Evolutionary conservation across 1,139 yeast species (phyloP).

Genomic region (Spathaspora jeffriesii): DNA sequence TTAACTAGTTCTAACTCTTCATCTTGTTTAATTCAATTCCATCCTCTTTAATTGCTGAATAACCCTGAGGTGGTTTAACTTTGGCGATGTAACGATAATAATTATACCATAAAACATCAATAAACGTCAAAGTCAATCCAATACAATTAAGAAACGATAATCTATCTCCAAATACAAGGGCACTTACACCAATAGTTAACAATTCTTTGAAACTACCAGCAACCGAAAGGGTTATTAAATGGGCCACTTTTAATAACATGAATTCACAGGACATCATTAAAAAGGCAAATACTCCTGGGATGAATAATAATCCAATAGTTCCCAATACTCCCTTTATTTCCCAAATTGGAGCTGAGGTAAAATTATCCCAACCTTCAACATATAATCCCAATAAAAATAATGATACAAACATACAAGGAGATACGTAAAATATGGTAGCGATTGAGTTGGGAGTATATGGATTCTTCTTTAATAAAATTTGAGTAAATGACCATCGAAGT

Average conservation of each 20-base stretch:
- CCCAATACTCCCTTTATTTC: slow-evolving; percentile 47
- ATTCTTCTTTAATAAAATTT: slow-evolving; percentile 63
- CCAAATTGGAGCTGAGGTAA: slow-evolving; percentile 65
- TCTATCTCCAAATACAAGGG: slow-evolving; percentile 72
- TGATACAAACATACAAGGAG: slow-evolving; percentile 78
- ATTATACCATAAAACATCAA: slow-evolving; percentile 84
- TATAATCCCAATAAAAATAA: slow-evolving; percentile 61
- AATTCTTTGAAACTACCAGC: slow-evolving; percentile 95
- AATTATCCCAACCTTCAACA: slow-evolving; percentile 64
- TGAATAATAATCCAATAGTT: slow-evolving; percentile 59
- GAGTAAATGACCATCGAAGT: slow-evolving; percentile 93
- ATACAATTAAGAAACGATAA: slow-evolving; percentile 65
- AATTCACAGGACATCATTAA: slow-evolving; percentile 91
- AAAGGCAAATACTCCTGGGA: slow-evolving; percentile 89
- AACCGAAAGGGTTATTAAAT: slow-evolving; percentile 81
- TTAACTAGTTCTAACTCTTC: background rate
- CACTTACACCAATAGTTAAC: slow-evolving; percentile 73
- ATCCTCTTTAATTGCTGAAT: background rate
- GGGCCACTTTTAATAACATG: slow-evolving; percentile 76
- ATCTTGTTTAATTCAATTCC: background rate
- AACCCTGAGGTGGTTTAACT: background rate
- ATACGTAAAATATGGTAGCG: slow-evolving; percentile 75
- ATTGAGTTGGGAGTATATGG: slow-evolving; percentile 71
- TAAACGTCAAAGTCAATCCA: slow-evolving; percentile 77
- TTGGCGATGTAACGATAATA: slow-evolving; percentile 43